Evolutionary conservation across 768 basidiomycete genomes (phyloP), one percentile per base, ranked within the genome.

Genomic region (Tylopilus rubrobrunneus): DNA sequence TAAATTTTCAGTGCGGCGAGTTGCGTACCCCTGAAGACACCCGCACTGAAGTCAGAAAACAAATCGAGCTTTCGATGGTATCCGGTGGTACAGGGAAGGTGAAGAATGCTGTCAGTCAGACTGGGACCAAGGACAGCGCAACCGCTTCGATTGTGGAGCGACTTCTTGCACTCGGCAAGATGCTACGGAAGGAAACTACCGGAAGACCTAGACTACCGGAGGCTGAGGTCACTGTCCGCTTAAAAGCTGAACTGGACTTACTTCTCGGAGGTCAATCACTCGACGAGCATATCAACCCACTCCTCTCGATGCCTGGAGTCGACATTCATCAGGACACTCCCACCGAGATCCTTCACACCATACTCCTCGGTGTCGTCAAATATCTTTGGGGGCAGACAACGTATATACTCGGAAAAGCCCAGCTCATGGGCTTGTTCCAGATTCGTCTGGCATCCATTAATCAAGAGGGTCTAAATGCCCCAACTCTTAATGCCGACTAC

Each of bases 41-140:
- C 4, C 4, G 1, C 7, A 1, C 45, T 10, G 0, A 53, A 14
- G 49, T 62, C 28, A 54, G 45, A 33, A 2, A 15, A 3, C 63
- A 64, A 7, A 29, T 64, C 1, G 5, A 48, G 7, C 31, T 57
- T n/a, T 47, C 54, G 0, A 56, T 12, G 44, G 19, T 47, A 0
- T 46, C 56, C 8, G 53, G 57, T 17, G 59, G 50, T 1, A 61
- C 40, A 0, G 50, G 56, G 1, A 64, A 64, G 14, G 46, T 64
- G 0, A 56, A 29, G 7, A 46, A 19, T 0, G 12, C 41, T 2
- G 10, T 78, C 40, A 71, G 72, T 1, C 71, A 74, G 48, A 73
- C 77, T 45, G 75, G 75, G 0, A 34, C 55, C 5, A 56, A 71
- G 12, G 62, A 77, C 7, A 61, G 70, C 0, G 49, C 60, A 1